phyloP scores from a whole-genome alignment of 2,329 filamentous ascomycete genomes.

The Colletotrichum chlorophyti region DNA sequence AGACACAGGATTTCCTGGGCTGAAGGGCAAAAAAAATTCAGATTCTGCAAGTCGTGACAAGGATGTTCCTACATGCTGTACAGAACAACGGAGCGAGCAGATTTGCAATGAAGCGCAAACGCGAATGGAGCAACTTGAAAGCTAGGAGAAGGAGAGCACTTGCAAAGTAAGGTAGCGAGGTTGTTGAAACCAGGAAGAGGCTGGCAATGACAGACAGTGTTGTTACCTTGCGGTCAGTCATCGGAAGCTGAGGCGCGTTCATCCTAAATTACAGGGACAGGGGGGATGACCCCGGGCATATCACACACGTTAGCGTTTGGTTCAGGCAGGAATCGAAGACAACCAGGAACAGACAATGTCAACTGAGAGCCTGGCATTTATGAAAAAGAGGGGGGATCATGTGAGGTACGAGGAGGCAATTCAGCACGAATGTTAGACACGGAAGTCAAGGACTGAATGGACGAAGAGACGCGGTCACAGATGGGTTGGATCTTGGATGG shows the following conservation, averaged over 20 bases:
- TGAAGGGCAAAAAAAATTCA: too few relatives aligned
- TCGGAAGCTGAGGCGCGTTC: conserved; percentile 30
- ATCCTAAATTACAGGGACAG: conserved; percentile 29
- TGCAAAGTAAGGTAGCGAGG: not conserved
- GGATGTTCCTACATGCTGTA: too few relatives aligned
- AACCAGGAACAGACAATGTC: conserved; percentile 19
- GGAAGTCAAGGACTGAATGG: not conserved
- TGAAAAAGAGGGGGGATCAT: not conserved
- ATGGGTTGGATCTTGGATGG: not conserved
- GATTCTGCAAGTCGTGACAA: not conserved
- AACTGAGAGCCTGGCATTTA: not conserved
- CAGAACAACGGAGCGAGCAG: too few relatives aligned
- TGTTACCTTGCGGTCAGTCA: conserved; percentile 7
- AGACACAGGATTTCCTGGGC: too few relatives aligned
- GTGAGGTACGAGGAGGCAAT: not conserved
- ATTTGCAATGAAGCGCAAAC: not conserved
- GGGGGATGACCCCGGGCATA: conserved; percentile 18
- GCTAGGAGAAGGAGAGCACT: not conserved
- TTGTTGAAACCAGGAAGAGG: not conserved
- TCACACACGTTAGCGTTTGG: conserved; percentile 22
- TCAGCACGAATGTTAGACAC: not conserved
- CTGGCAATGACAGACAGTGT: too few relatives aligned
- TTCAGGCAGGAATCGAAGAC: conserved; percentile 17
- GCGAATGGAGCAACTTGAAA: not conserved
- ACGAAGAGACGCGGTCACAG: not conserved